phyloP scores from a whole-genome alignment of 2,329 filamentous ascomycete genomes.

The Penicillium sclerotiorum region DNA sequence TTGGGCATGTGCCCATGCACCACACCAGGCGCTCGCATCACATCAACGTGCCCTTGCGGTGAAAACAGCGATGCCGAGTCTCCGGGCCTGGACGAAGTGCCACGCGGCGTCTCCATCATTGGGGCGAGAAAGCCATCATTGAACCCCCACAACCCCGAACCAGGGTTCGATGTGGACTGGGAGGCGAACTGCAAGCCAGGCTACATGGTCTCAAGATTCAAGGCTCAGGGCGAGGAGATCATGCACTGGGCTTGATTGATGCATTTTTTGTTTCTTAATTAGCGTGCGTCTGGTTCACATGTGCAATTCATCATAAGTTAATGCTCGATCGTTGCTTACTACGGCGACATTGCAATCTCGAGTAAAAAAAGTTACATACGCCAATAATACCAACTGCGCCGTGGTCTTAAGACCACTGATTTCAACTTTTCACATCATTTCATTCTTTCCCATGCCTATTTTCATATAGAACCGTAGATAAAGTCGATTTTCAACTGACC shows the following conservation, averaged over 20 bases:
- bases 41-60: constrained; percentile 13
- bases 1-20: constrained; percentile 17
- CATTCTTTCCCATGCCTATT: too few relatives aligned
- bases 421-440: too few relatives aligned
- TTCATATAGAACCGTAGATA: too few relatives aligned
- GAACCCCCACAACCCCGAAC: constrained; percentile 8
- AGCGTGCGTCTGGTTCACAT: too few relatives aligned
- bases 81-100: constrained; percentile 3
- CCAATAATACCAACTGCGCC: background rate
- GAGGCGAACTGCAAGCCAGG: constrained; percentile 17
- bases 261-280: background rate
- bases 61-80: constrained; percentile 5
- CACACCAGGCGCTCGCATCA: constrained; percentile 11
- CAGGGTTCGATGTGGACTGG: constrained; percentile 16
- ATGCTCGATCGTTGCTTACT: background rate
- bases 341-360: background rate
- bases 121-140: background rate
- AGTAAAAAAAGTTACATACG: background rate
- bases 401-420: background rate
- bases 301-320: background rate
- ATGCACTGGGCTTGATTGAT: constrained; percentile 1
- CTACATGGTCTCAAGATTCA: constrained; percentile 15
- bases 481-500: too few relatives aligned
- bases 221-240: constrained; percentile 10
- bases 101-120: background rate